phyloP scores from a whole-genome alignment of 2,329 filamentous ascomycete genomes.

The Trichoderma sp. region DNA sequence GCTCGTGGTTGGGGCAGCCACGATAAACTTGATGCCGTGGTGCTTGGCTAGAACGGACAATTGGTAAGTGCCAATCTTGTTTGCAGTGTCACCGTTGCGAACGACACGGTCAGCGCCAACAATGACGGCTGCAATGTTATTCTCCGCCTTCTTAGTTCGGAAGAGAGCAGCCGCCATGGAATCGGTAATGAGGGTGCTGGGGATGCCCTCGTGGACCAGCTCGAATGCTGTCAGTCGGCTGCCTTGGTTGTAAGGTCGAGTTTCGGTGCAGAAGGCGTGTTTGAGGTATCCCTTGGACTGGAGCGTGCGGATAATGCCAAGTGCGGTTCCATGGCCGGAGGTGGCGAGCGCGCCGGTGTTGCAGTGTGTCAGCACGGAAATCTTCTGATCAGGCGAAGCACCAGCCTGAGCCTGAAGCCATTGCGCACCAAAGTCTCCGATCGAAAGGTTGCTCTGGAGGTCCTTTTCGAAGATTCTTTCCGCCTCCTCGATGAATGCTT shows the following conservation, averaged over 20 bases:
- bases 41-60: slow-evolving; percentile 85
- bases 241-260: slow-evolving; percentile 95
- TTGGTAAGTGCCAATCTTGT: slow-evolving; percentile 96
- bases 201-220: slow-evolving; percentile 89
- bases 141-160: slow-evolving; percentile 55
- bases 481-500: slow-evolving; percentile 73
- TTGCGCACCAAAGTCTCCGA: slow-evolving; percentile 77
- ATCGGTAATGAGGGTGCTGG: slow-evolving; percentile 88
- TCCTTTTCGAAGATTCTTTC: slow-evolving; percentile 87
- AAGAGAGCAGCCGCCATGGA: slow-evolving; percentile 94
- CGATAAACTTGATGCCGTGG: slow-evolving; percentile 90
- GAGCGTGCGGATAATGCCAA: slow-evolving; percentile 88
- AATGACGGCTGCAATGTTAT: slow-evolving; percentile 79
- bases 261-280: slow-evolving; percentile 95
- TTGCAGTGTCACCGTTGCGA: slow-evolving; percentile 94
- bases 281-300: slow-evolving; percentile 63
- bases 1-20: slow-evolving; percentile 90
- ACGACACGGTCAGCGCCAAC: slow-evolving; percentile 95
- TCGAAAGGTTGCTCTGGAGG: slow-evolving; percentile 79
- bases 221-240: slow-evolving; percentile 94
- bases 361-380: slow-evolving; percentile 94
- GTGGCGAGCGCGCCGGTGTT: slow-evolving; percentile 97
- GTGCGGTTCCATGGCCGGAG: slow-evolving; percentile 93
- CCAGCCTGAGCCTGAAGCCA: slow-evolving; percentile 70
- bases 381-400: slow-evolving; percentile 44